Conservation (phyloP, 495 filamentous ascomycete species). For the Annulohypoxylon nitens region DNA sequence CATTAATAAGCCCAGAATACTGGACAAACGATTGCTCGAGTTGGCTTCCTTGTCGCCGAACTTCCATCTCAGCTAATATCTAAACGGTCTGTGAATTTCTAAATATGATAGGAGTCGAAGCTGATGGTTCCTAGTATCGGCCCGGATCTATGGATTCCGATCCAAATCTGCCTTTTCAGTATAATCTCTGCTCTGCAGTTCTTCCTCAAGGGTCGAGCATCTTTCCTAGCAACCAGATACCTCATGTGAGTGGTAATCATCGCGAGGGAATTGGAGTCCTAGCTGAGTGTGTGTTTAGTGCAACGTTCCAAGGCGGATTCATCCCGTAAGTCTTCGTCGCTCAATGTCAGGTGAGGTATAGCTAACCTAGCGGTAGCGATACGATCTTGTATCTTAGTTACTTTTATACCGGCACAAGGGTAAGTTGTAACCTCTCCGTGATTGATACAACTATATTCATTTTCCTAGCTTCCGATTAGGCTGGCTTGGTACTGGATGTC, state of each 20-base stretch:
- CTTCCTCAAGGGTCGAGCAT: slow-evolving; percentile 69
- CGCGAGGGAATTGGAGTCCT: neutral
- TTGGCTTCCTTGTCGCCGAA: slow-evolving; percentile 78
- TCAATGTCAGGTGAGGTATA: neutral
- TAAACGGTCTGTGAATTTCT: slow-evolving; percentile 68
- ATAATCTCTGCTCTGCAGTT: slow-evolving; percentile 76
- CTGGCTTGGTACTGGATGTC: slow-evolving; percentile 48
- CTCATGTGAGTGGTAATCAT: slow-evolving; percentile 65
- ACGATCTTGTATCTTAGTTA: slow-evolving; percentile 47
- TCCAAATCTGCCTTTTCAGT: slow-evolving; percentile 85
- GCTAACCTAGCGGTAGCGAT: slow-evolving; percentile 32
- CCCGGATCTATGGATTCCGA: slow-evolving; percentile 86
- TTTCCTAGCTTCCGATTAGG: slow-evolving; percentile 40
- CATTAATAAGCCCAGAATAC: slow-evolving; percentile 68
- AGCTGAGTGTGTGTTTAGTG: slow-evolving; percentile 32
- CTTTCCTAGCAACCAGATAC: slow-evolving; percentile 73
- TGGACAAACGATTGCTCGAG: slow-evolving; percentile 78
- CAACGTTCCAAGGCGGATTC: slow-evolving; percentile 80
- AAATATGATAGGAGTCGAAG: too few species aligned
- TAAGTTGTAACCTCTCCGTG: slow-evolving; percentile 19
- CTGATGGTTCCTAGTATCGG: slow-evolving; percentile 57
- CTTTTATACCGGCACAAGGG: slow-evolving; percentile 43
- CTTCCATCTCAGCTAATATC: slow-evolving; percentile 80
- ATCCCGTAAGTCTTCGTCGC: slow-evolving; percentile 54
- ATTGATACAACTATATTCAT: slow-evolving; percentile 5